Conservation (phyloP, 2,329 filamentous ascomycete species). For the Fusarium heterosporum region DNA sequence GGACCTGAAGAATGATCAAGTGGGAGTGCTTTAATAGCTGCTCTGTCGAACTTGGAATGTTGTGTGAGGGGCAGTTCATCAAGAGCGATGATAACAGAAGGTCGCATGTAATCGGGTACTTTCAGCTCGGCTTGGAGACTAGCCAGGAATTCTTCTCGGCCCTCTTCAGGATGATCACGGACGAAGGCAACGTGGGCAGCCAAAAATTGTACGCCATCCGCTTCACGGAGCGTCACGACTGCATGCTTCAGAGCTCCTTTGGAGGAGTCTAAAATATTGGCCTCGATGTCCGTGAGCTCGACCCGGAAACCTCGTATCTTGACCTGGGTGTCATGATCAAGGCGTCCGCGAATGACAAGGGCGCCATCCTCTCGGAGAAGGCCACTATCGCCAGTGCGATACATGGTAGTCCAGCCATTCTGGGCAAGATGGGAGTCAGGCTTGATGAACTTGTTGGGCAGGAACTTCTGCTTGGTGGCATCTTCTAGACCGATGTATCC, state of each 20-base stretch:
- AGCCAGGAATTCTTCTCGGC: not conserved
- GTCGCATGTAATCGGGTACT: not conserved
- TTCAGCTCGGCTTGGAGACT: not conserved
- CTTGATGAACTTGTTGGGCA: not conserved
- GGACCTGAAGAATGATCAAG: not conserved
- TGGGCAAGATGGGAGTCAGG: not conserved
- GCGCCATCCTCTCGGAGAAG: not conserved
- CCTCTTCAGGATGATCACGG: not conserved
- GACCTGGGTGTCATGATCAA: not conserved
- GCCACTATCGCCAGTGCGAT: constrained; percentile 1
- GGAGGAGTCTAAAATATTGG: not conserved
- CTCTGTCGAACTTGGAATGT: not conserved
- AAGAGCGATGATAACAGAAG: not conserved
- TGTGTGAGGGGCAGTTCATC: not conserved
- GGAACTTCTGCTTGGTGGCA: not conserved
- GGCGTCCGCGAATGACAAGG: not conserved
- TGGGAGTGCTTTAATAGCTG: not conserved
- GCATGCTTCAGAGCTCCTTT: not conserved
- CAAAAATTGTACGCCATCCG: not conserved
- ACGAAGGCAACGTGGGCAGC: not conserved
- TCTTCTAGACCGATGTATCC: not conserved
- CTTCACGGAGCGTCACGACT: not conserved
- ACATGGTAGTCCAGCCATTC: not conserved
- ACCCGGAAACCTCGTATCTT: constrained; percentile 1
- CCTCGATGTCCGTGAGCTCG: not conserved